Conservation (phyloP, 208 protist genomes). For the Trichomonas tenax region DNA sequence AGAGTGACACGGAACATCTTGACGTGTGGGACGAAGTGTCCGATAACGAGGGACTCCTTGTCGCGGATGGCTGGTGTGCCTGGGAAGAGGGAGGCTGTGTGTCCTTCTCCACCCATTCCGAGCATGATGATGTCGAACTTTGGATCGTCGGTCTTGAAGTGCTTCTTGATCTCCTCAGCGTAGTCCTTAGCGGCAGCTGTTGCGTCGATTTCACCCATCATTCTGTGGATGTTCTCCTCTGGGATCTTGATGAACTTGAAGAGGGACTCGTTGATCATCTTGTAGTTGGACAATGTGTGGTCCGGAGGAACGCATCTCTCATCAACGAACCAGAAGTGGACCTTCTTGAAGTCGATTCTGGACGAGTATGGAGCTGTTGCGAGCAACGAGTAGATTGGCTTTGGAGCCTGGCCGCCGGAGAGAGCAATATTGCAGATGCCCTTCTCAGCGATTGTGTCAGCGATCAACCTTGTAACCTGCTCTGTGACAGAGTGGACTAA, state of each 20-base stretch:
- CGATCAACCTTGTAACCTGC: background rate
- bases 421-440: background rate
- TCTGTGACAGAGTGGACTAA: background rate
- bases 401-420: background rate
- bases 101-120: background rate
- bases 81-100: background rate
- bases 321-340: background rate
- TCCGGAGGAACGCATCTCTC: background rate
- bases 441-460: background rate
- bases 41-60: background rate
- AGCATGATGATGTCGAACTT: background rate
- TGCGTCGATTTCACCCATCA: background rate
- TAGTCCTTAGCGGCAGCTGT: background rate
- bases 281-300: background rate
- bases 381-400: background rate
- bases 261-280: background rate
- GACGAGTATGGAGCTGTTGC: background rate
- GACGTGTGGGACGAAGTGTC: background rate
- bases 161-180: background rate
- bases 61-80: background rate
- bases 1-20: background rate
- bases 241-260: background rate
- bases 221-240: background rate
- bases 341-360: background rate
- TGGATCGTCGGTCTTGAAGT: background rate